Percentiles rank a stretch among this genome's conserved stretches.
Evolutionary conservation across 257 asterid genomes (phyloP).

Genomic region (Capsicum rhomboideum): DNA sequence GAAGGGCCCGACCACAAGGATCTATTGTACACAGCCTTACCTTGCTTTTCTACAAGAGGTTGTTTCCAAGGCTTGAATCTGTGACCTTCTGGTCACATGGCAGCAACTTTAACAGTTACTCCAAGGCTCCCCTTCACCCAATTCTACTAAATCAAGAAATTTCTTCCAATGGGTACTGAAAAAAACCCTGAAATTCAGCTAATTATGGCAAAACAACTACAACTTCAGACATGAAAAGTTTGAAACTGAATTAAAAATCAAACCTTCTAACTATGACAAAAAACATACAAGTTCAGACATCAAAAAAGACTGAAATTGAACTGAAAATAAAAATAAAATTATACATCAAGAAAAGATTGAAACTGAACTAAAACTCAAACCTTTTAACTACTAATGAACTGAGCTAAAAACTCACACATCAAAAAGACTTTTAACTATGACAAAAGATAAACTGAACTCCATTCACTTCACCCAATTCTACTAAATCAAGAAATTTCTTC

Average conservation of each 20-base stretch:
- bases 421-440: too few species aligned
- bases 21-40: too few species aligned
- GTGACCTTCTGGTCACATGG: too few species aligned
- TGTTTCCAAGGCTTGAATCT: too few species aligned
- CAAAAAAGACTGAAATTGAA: not conserved
- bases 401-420: too few species aligned
- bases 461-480: not conserved
- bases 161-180: conserved; percentile 9
- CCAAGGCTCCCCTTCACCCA: too few species aligned
- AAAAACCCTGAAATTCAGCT: not conserved
- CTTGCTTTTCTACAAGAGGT: too few species aligned
- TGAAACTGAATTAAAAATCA: not conserved
- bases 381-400: not conserved
- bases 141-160: not conserved
- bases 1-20: too few species aligned
- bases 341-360: not conserved
- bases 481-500: conserved; percentile 6
- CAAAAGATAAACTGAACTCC: conserved; percentile 19
- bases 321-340: too few species aligned
- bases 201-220: not conserved
- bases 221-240: not conserved
- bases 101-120: too few species aligned
- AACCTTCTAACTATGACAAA: not conserved
- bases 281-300: not conserved
- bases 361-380: not conserved